Evolutionary conservation across 2,329 filamentous ascomycete genomes (phyloP).

Genomic region (Colletotrichum spinosum): DNA sequence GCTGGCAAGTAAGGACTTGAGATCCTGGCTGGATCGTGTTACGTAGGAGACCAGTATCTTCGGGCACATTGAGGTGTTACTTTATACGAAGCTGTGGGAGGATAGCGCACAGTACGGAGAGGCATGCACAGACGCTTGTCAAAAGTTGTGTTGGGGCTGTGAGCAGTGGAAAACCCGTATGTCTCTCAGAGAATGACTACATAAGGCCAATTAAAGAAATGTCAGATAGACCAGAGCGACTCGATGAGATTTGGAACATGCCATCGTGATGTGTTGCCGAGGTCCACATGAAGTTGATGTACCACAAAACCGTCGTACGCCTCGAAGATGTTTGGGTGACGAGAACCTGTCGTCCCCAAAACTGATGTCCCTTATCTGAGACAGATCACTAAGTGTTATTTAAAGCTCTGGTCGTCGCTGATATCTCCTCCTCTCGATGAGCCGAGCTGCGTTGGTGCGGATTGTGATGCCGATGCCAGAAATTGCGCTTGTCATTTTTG

Average conservation of each 20-base stretch:
- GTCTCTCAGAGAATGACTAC: slow-evolving; percentile 2
- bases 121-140: neutral
- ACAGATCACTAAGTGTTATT: too few relatives aligned
- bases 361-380: neutral
- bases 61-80: neutral
- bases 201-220: neutral
- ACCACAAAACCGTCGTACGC: neutral
- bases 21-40: too few relatives aligned
- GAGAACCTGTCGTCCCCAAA: neutral
- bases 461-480: neutral
- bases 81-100: slow-evolving; percentile 4
- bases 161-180: neutral
- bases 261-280: neutral
- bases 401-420: too few relatives aligned
- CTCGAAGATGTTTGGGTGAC: neutral
- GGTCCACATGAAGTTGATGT: neutral
- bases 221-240: neutral
- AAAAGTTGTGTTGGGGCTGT: neutral
- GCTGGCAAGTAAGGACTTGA: neutral
- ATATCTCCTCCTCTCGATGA: neutral
- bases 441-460: neutral
- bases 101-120: neutral
- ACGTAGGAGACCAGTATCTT: too few relatives aligned
- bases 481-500: neutral
- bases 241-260: neutral